Percentiles rank a stretch among this genome's conserved stretches.
Conservation (phyloP, 2,329 filamentous ascomycete species). For the Sporothrix globosa region DNA sequence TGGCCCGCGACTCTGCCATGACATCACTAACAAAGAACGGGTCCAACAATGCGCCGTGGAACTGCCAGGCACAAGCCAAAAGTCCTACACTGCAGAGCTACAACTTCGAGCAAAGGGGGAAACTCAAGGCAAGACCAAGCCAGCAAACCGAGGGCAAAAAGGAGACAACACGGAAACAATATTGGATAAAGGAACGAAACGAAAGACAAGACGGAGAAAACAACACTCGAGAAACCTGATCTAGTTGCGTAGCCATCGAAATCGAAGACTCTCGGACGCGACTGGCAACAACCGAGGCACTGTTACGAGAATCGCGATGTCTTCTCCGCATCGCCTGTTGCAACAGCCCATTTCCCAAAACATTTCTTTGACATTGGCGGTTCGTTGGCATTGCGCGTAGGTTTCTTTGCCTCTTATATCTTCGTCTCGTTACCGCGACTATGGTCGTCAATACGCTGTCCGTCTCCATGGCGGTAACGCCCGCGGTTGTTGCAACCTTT, state of each 20-base stretch:
- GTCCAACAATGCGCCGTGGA: not conserved
- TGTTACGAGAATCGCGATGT: not conserved
- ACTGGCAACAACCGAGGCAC: slow-evolving; percentile 2
- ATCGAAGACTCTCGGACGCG: not conserved
- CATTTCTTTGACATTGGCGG: not conserved
- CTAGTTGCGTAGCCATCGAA: not conserved
- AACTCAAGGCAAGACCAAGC: not conserved
- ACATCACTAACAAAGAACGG: slow-evolving; percentile 22
- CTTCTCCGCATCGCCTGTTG: not conserved
- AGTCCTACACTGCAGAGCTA: not conserved
- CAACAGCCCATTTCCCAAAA: not conserved
- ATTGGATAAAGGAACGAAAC: not conserved
- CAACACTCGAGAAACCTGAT: not conserved
- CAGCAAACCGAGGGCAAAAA: not conserved
- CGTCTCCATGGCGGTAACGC: slow-evolving; percentile 81
- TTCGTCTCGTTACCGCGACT: not conserved
- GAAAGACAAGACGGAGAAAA: not conserved
- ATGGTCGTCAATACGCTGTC: slow-evolving; percentile 71
- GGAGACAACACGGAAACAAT: not conserved
- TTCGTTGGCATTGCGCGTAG: not conserved
- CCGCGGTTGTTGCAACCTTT: slow-evolving; percentile 83
- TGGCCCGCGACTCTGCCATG: not conserved
- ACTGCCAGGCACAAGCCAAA: slow-evolving; percentile 1
- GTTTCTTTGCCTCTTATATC: not conserved
- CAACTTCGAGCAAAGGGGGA: not conserved